Evolutionary conservation across 75 land plant species (phyloP).

Genomic region (Pseudotsuga menziesii): DNA sequence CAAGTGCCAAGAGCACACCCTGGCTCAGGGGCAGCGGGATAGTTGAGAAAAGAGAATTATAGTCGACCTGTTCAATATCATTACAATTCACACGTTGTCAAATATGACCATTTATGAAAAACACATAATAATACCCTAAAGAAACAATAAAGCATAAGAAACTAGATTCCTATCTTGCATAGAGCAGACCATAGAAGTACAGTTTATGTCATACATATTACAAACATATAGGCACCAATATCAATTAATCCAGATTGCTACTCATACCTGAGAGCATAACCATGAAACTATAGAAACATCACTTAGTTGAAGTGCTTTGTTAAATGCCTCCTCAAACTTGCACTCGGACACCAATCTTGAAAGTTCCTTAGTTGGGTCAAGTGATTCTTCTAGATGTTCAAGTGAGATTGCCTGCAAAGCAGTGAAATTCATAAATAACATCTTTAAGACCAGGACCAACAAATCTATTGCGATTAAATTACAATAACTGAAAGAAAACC

Average conservation of each 20-base stretch:
- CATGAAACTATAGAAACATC: conserved; percentile 93
- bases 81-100: background rate
- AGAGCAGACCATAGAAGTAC: background rate
- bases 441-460: background rate
- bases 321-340: conserved; percentile 95
- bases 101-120: background rate
- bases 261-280: conserved; percentile 90
- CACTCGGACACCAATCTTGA: conserved; percentile 72
- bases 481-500: background rate
- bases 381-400: conserved; percentile 69
- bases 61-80: conserved; percentile 62
- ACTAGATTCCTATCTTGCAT: background rate
- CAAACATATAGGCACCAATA: background rate
- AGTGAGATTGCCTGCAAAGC: conserved; percentile 23
- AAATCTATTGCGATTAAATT: background rate
- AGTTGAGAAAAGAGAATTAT: conserved; percentile 38
- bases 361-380: conserved; percentile 94
- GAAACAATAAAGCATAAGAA: background rate
- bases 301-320: conserved; percentile 75
- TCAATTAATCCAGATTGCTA: background rate
- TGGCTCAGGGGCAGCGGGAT: conserved; percentile 89
- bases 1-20: conserved; percentile 88
- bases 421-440: background rate
- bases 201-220: background rate
- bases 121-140: background rate